Base-by-base conservation (phyloP, 768 basidiomycete species). In the Amanita jacksonii region DNA sequence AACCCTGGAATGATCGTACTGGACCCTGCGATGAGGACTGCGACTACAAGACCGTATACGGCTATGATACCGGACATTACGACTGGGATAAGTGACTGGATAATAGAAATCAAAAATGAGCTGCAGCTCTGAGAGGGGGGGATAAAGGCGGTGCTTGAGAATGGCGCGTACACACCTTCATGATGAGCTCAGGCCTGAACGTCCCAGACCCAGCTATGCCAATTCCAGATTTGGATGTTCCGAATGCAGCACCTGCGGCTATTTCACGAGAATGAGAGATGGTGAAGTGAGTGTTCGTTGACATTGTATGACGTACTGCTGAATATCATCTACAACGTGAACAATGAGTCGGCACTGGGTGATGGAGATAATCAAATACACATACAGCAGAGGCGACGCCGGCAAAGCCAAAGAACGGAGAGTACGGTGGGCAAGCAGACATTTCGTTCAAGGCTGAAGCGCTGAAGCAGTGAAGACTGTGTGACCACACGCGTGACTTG, bases 31-130 rank as follows among this genome's bases (percentile, higher is more conserved):
- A 96, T 96, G 45, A 98, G 76, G 23, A 97, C 93, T 3, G 89
- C 87, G 10, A 97, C 93, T 7, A 98, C 94, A 32, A 98, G 74
- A 6, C 93, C 93, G 58, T 97, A 98, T 28, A 98, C 93, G 23
- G 93, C 92, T 52, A 96, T 93, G 62, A 96, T 96, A 66, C 93
- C 92, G 46, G 90, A 87, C 92, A 97, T 96, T 62, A 98, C 91
- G 27, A 96, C 92, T 3, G 93, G 93, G 51, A 97, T 91, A 42
- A 96, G 73, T 12, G 90, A 93, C 90, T 93, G n/a, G n/a, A n/a
- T n/a, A n/a, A n/a, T n/a, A n/a, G n/a, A n/a, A n/a, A n/a, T n/a
- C n/a, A n/a, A n/a, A n/a, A n/a, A n/a, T n/a, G n/a, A n/a, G n/a
- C n/a, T n/a, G n/a, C n/a, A n/a, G n/a, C n/a, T n/a, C n/a, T n/a